phyloP scores from a whole-genome alignment of 495 filamentous ascomycete species.

The Lophiotrema nucula region DNA sequence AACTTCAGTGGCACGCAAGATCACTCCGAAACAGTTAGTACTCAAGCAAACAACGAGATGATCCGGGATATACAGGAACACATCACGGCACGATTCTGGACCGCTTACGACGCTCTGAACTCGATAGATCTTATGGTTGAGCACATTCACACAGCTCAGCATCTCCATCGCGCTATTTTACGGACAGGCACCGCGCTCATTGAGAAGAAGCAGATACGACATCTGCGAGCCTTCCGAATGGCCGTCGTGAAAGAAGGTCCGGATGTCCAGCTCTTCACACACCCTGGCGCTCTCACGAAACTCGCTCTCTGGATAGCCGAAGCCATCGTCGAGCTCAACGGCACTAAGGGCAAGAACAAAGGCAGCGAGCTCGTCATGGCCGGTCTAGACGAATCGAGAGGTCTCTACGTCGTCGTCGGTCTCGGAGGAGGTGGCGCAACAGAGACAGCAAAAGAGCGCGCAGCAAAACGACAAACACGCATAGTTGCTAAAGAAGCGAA shows the following conservation, averaged over 20 bases:
- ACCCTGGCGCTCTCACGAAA: constrained; percentile 88
- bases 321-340: constrained; percentile 85
- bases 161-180: constrained; percentile 88
- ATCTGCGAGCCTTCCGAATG: constrained; percentile 88
- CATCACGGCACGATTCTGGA: constrained; percentile 78
- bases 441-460: constrained; percentile 60
- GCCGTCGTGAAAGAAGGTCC: constrained; percentile 94
- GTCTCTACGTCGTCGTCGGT: constrained; percentile 87
- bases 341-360: constrained; percentile 61
- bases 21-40: constrained; percentile 15
- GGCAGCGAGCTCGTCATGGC: constrained; percentile 85
- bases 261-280: constrained; percentile 82
- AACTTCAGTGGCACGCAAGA: constrained; percentile 19
- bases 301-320: constrained; percentile 92
- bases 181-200: constrained; percentile 87
- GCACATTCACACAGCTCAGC: constrained; percentile 78
- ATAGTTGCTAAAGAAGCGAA: constrained; percentile 61
- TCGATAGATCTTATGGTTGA: constrained; percentile 69
- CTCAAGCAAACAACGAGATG: not conserved
- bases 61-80: constrained; percentile 56
- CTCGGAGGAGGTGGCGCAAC: constrained; percentile 74
- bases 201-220: constrained; percentile 88
- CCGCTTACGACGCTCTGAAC: constrained; percentile 83
- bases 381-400: constrained; percentile 80
- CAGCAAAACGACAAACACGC: constrained; percentile 58